These are phyloP conservation scores for Fusarium solani-melongenae DNA, from an alignment of 2,329 filamentous ascomycete genomes.

Conservation along the genomic window DNA sequence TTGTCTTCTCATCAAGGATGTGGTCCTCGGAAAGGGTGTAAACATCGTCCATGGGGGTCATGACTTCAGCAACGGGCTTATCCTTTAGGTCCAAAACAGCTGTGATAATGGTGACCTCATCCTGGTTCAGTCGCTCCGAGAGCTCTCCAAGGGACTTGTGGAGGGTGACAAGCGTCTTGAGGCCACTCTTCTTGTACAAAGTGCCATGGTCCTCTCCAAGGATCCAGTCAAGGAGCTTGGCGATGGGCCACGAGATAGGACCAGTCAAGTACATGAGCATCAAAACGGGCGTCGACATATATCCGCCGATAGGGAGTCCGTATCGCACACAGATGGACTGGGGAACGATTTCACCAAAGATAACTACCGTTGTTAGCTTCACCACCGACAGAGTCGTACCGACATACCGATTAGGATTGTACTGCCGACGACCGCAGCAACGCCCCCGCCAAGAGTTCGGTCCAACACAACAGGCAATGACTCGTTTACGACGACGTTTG, in stretches of 20 bases:
- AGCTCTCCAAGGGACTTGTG: slow-evolving; percentile 91
- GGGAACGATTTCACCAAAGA: slow-evolving; percentile 96
- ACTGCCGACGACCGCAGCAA: slow-evolving; percentile 92
- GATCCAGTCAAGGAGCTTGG: slow-evolving; percentile 92
- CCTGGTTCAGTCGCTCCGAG: slow-evolving; percentile 90
- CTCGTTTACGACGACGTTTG: slow-evolving; percentile 98
- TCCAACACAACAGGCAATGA: slow-evolving; percentile 95
- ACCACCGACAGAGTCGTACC: slow-evolving; percentile 2
- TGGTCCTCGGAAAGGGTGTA: slow-evolving; percentile 98
- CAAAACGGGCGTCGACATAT: slow-evolving; percentile 89
- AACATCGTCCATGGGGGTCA: slow-evolving; percentile 98
- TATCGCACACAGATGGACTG: slow-evolving; percentile 97
- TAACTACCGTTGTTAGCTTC: slow-evolving; percentile 69
- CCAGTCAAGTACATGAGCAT: slow-evolving; percentile 91
- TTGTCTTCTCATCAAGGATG: slow-evolving; percentile 90
- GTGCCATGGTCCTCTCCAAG: slow-evolving; percentile 96
- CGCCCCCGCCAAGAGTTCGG: slow-evolving; percentile 90
- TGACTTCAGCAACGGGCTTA: slow-evolving; percentile 93
- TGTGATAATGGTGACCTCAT: slow-evolving; percentile 98
- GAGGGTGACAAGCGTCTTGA: slow-evolving; percentile 95
- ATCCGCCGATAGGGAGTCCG: slow-evolving; percentile 92
- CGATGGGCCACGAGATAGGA: slow-evolving; percentile 92
- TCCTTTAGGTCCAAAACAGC: slow-evolving; percentile 96
- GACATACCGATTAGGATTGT: slow-evolving; percentile 89
- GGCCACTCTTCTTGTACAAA: slow-evolving; percentile 95